phyloP scores from a whole-genome alignment of 2,329 filamentous ascomycete genomes.

The Dothidotthia symphoricarpi region DNA sequence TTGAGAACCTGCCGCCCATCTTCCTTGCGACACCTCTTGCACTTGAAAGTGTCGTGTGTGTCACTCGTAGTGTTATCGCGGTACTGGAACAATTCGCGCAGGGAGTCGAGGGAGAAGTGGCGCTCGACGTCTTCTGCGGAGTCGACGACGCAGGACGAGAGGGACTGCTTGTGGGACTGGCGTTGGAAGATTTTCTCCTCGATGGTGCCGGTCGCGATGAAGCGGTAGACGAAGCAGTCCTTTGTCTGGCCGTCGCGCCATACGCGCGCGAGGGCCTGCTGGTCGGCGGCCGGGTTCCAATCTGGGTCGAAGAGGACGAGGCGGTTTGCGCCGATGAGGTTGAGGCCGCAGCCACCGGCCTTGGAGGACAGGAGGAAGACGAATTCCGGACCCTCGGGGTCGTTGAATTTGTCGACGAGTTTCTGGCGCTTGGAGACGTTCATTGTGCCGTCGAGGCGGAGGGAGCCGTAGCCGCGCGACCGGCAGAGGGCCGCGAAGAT shows the following conservation, averaged over 20 bases:
- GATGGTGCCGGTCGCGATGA: constrained; percentile 96
- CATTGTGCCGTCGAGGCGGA: constrained; percentile 95
- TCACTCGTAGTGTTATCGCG: constrained; percentile 80
- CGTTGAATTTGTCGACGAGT: constrained; percentile 95
- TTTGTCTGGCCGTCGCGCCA: constrained; percentile 99
- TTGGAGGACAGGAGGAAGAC: constrained; percentile 96
- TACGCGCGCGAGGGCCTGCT: constrained; percentile 93
- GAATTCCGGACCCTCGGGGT: constrained; percentile 85
- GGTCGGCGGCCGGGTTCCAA: constrained; percentile 97
- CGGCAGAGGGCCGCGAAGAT: constrained; percentile 91
- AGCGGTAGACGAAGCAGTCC: constrained; percentile 99
- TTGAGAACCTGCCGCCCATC: constrained; percentile 87
- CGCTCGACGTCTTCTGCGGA: constrained; percentile 95
- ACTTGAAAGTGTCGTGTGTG: constrained; percentile 98
- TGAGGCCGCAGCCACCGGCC: constrained; percentile 93
- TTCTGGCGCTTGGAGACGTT: constrained; percentile 96
- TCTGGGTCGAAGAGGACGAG: constrained; percentile 90
- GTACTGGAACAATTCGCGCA: constrained; percentile 94
- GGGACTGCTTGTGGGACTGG: constrained; percentile 94
- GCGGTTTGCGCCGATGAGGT: constrained; percentile 90
- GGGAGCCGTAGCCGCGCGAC: constrained; percentile 74
- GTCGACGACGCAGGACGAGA: constrained; percentile 95
- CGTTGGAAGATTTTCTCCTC: constrained; percentile 99
- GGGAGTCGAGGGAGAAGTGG: constrained; percentile 87
- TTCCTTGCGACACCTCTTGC: constrained; percentile 80